Base-by-base conservation (phyloP, 257 asterid species). In the Anisodus acutangulus region DNA sequence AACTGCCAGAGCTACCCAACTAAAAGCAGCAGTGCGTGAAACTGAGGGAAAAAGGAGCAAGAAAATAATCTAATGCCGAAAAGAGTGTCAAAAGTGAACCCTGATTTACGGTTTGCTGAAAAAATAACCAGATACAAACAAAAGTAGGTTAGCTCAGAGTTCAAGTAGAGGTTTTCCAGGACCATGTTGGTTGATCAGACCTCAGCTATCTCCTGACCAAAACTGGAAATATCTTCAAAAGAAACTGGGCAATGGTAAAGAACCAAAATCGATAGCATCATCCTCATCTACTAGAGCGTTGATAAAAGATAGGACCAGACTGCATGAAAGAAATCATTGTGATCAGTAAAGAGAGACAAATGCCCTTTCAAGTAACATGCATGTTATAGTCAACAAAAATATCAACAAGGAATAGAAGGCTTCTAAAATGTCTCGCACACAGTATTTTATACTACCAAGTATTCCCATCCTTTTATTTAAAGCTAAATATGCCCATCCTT, bases 281-380 rank as follows among this genome's bases (percentile, higher is more conserved):
- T 92, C 97, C n/a, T 92, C 97, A 39, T 91, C 93, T 11, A 94
- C 92, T 54, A 92, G 90, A 79, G 88, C 89, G 64, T 88, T 88
- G 81, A 93, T 88, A n/a, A 87, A 88, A 13, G 97, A 88, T 85
- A 95, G 84, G 16, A 92, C 90, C 39, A 94, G 93, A 92, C 97
- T 94, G 92, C 93, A 81, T 17, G 41, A 47, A 37, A 78, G 19
- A 64, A 53, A 41, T 78, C 62, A 49, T 86, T 79, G 66, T n/a
- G 12, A 13, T 31, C 67, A 84, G 35, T 58, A 62, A 17, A 54
- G 19, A 82, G 58, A 81, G 47, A 4, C 5, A 81, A 54, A 22
- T 26, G 16, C 12, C 57, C 41, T 16, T 60, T 41, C 35, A 10
- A 59, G 57, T n/a, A 62, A 13, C 64, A 62, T 81, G 60, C 19